A percentile compares a stretch with the other conserved stretches of the same genome.
phyloP scores from a whole-genome alignment of 1,284 basidiomycete species.

The Fomitiporia mediterranea region DNA sequence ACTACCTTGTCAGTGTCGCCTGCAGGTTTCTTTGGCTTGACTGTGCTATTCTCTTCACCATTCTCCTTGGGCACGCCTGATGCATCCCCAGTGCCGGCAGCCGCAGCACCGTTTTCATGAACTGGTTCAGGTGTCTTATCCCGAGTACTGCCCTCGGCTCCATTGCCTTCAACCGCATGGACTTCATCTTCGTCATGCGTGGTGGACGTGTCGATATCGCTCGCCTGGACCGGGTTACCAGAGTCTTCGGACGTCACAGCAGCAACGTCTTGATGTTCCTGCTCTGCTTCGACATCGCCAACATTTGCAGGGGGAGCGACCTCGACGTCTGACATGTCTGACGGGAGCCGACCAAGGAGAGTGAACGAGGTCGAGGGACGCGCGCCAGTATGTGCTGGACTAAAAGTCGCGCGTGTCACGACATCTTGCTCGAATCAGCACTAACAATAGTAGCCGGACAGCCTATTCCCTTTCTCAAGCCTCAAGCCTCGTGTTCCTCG shows the following conservation, averaged over 20 bases:
- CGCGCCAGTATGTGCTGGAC: not conserved
- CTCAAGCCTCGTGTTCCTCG: not conserved
- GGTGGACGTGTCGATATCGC: slow-evolving; percentile 12
- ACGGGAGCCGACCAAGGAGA: not conserved
- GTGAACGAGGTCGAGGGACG: not conserved
- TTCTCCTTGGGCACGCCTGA: slow-evolving; percentile 18
- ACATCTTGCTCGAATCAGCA: no score
- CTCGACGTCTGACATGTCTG: slow-evolving; percentile 19
- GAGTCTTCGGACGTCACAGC: slow-evolving; percentile 11
- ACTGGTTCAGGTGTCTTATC: slow-evolving; percentile 2
- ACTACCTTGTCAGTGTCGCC: slow-evolving; percentile 11
- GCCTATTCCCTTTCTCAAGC: not conserved
- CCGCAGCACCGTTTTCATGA: slow-evolving; percentile 11
- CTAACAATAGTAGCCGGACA: no score
- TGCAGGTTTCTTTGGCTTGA: slow-evolving; percentile 9
- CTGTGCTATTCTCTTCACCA: slow-evolving; percentile 3
- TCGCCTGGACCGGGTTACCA: not conserved
- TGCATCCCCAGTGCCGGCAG: slow-evolving; percentile 6
- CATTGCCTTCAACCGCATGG: slow-evolving; percentile 15
- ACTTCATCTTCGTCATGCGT: slow-evolving; percentile 3
- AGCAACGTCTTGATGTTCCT: not conserved
- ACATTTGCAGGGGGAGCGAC: not conserved
- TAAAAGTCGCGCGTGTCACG: slow-evolving; percentile 2
- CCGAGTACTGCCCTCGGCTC: slow-evolving; percentile 5
- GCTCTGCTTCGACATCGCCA: slow-evolving; percentile 3